These are phyloP conservation scores for Butyriboletus loyo DNA, from an alignment of 768 basidiomycete genomes.

Conservation along the genomic window DNA sequence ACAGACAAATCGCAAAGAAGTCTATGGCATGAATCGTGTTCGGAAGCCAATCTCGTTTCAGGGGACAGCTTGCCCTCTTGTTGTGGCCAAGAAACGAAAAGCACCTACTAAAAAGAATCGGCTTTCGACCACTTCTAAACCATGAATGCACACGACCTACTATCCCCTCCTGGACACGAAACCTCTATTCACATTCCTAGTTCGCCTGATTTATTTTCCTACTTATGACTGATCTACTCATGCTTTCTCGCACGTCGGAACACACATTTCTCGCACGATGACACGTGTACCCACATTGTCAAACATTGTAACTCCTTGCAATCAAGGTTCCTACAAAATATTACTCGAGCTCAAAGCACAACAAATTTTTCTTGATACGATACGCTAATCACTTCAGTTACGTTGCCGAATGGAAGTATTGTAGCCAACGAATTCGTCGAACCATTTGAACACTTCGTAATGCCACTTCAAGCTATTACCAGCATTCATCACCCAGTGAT, in stretches of 20 bases:
- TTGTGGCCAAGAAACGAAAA: slow-evolving; percentile 23
- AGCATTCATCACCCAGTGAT: slow-evolving; percentile 86
- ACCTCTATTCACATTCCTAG: not conserved
- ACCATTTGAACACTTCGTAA: slow-evolving; percentile 90
- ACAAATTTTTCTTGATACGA: not conserved
- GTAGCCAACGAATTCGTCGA: slow-evolving; percentile 61
- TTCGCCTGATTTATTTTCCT: slow-evolving; percentile 10
- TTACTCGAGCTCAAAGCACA: not conserved
- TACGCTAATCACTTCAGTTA: slow-evolving; percentile 6
- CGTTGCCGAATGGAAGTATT: slow-evolving; percentile 2
- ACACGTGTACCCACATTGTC: slow-evolving; percentile 5
- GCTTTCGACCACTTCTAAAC: not conserved
- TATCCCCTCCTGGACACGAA: not conserved
- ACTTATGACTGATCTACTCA: slow-evolving; percentile 5
- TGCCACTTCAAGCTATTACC: slow-evolving; percentile 94
- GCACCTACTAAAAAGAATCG: slow-evolving; percentile 12
- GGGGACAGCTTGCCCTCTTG: slow-evolving; percentile 5
- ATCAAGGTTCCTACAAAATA: not conserved
- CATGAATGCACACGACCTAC: slow-evolving; percentile 3
- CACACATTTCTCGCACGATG: slow-evolving; percentile 3
- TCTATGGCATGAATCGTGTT: slow-evolving; percentile 31
- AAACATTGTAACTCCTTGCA: slow-evolving; percentile 7
- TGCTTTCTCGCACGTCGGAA: slow-evolving; percentile 7
- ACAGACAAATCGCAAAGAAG: slow-evolving; percentile 42
- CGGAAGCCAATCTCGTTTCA: slow-evolving; percentile 1